Evolutionary conservation across 305 asterid genomes (phyloP).

Genomic region (Plantago coronopus): DNA sequence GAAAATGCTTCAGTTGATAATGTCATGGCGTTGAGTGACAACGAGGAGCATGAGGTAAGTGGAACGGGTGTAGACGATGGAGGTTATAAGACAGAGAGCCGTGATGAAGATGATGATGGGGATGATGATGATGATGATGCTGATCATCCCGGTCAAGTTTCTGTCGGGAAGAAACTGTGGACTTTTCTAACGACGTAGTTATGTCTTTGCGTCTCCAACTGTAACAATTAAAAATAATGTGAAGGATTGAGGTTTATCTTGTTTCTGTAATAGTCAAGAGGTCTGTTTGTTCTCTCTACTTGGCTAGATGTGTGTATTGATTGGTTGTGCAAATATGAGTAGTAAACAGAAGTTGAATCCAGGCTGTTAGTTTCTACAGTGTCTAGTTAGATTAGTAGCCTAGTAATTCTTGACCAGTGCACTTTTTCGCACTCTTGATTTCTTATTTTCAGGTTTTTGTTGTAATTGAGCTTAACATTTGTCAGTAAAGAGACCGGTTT

Average conservation of each 20-base stretch:
- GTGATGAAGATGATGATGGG: constrained; percentile 38
- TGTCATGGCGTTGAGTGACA: constrained; percentile 42
- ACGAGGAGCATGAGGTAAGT: constrained; percentile 49
- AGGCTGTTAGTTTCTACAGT: constrained; percentile 8
- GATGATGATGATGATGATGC: constrained; percentile 54
- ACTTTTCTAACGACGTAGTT: constrained; percentile 74
- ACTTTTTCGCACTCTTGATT: constrained; percentile 11
- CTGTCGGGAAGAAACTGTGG: constrained; percentile 93
- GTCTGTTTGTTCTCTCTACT: background rate
- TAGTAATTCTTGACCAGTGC: constrained; percentile 13
- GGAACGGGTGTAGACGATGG: constrained; percentile 38
- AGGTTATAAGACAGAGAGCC: constrained; percentile 37
- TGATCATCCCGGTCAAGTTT: constrained; percentile 78
- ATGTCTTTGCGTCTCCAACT: constrained; percentile 18
- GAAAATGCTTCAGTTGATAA: constrained; percentile 32
- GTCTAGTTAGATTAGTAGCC: constrained; percentile 1
- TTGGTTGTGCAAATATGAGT: constrained; percentile 30
- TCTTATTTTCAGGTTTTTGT: background rate
- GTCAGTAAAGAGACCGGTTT: background rate
- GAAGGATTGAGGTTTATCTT: background rate
- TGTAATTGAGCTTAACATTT: constrained; percentile 21
- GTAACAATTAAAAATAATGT: constrained; percentile 15
- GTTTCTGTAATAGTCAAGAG: background rate
- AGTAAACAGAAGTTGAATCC: background rate
- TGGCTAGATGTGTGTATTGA: constrained; percentile 42